Base-by-base conservation (phyloP, 257 asterid genomes). In the Oldenlandia corymbosa region DNA sequence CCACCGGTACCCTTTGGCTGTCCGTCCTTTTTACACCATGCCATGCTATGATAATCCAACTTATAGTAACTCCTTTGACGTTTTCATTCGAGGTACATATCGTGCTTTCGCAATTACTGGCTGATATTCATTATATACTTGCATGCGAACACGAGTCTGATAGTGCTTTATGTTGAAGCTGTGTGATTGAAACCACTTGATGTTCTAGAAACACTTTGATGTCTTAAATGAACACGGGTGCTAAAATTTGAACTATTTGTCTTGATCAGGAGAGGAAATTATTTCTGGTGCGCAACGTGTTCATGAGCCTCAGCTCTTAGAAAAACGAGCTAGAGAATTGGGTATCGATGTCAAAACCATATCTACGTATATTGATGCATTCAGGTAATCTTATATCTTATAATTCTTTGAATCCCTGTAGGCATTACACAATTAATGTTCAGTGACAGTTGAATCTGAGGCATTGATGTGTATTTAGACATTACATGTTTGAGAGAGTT, bases 231-330 rank as follows among this genome's bases (percentile, higher is more conserved):
- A n/a, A n/a, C n/a, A n/a, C n/a, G n/a, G n/a, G 13, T 56, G 14
- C 31, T 58, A 55, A 56, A 21, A 7, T 36, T 5, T 34, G 39
- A 20, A 45, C 13, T 43, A 16, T 47, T 5, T 0, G 18, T 52
- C 42, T 39, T 67, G 57, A 30, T 70, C 51, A 88, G 98, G 98
- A 28, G 98, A 91, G 76, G 97, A 91, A 72, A 91, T 91, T 53
- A 86, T 91, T 34, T 91, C 98, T 17, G 97, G 98, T 63, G 97
- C 95, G 74, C 98, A 91, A 71, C 96, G 96, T 78, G 68, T 84
- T 47, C 98, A 91, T 23, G 80, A 79, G 39, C 82, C 95, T 9
- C 91, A 86, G 66, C 68, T 79, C 14, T 73, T 88, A 80, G 61
- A 71, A 5, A 78, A 78, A 75, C 98, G 90, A 49, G 98, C 98